Evolutionary conservation across 2,329 filamentous ascomycete species (phyloP).

Genomic region (Mollisiaceae sp.): DNA sequence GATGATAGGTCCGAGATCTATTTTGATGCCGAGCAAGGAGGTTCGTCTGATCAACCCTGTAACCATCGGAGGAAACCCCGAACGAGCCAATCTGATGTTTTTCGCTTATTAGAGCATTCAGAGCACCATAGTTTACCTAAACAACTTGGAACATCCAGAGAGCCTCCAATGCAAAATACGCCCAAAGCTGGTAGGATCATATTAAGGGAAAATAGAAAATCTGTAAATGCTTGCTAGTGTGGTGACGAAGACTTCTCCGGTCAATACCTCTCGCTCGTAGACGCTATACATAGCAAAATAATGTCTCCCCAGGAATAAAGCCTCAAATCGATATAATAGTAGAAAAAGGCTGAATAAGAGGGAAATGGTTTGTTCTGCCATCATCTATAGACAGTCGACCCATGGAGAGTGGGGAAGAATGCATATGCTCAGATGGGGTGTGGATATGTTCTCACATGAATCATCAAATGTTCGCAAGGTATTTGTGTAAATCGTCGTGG

Average conservation of each 20-base stretch:
- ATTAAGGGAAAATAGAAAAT: background rate
- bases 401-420: constrained; percentile 40
- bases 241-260: constrained; percentile 3
- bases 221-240: background rate
- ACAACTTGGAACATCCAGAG: background rate
- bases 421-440: constrained; percentile 46
- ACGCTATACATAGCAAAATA: constrained; percentile 1
- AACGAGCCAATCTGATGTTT: background rate
- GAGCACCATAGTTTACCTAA: background rate
- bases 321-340: constrained; percentile 20
- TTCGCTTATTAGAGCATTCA: background rate
- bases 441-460: background rate
- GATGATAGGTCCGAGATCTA: constrained; percentile 15
- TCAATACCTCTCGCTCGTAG: background rate
- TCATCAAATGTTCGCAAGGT: background rate
- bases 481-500: constrained; percentile 10
- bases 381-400: constrained; percentile 45
- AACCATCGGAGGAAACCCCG: background rate
- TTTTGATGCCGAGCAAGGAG: constrained; percentile 13
- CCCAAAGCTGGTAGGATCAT: too few relatives aligned
- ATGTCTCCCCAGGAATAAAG: constrained; percentile 39
- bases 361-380: constrained; percentile 40
- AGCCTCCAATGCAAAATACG: too few relatives aligned
- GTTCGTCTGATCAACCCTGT: constrained; percentile 30
- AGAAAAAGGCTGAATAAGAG: constrained; percentile 36